A percentile compares a stretch with the other conserved stretches of the same genome.
Evolutionary conservation across 371 early-diverging fungal genomes (phyloP).

Genomic region (Lichtheimia ramosa): DNA sequence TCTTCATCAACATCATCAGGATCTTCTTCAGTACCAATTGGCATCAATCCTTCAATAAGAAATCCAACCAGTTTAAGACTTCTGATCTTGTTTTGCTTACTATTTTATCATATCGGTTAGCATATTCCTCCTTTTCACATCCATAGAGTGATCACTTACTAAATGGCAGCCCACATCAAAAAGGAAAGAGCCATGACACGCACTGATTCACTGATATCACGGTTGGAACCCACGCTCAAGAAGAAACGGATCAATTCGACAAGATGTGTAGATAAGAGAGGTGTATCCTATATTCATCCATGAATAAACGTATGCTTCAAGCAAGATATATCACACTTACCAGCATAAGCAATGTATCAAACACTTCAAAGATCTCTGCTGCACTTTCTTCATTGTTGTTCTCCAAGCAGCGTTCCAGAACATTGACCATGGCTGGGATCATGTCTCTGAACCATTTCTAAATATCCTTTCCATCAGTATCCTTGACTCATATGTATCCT

Average conservation of each 20-base stretch:
- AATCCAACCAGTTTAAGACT: conserved; percentile 77
- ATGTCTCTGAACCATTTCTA: conserved; percentile 67
- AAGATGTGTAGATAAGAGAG: conserved; percentile 76
- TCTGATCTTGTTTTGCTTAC: conserved; percentile 79
- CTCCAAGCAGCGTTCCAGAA: conserved; percentile 75
- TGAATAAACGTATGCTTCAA: not conserved
- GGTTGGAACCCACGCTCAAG: conserved; percentile 68
- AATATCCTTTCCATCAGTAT: not conserved
- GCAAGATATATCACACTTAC: conserved; percentile 17
- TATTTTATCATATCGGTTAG: conserved; percentile 11
- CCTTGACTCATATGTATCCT: not conserved
- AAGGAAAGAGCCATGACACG: conserved; percentile 85
- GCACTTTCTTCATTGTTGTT: conserved; percentile 72
- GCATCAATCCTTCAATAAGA: conserved; percentile 78
- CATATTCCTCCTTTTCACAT: not conserved
- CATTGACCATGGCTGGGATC: conserved; percentile 83
- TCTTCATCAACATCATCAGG: conserved; percentile 86
- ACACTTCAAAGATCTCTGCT: conserved; percentile 80
- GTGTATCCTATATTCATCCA: conserved; percentile 59
- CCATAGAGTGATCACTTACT: conserved; percentile 52
- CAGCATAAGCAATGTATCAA: conserved; percentile 77
- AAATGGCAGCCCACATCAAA: conserved; percentile 81
- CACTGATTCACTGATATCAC: conserved; percentile 62
- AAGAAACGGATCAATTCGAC: conserved; percentile 79
- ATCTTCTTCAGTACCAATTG: conserved; percentile 83